Evolutionary conservation across 2,329 filamentous ascomycete genomes (phyloP), one percentile per base, ranked within the genome.

Genomic region (Daldinia eschscholtzii): DNA sequence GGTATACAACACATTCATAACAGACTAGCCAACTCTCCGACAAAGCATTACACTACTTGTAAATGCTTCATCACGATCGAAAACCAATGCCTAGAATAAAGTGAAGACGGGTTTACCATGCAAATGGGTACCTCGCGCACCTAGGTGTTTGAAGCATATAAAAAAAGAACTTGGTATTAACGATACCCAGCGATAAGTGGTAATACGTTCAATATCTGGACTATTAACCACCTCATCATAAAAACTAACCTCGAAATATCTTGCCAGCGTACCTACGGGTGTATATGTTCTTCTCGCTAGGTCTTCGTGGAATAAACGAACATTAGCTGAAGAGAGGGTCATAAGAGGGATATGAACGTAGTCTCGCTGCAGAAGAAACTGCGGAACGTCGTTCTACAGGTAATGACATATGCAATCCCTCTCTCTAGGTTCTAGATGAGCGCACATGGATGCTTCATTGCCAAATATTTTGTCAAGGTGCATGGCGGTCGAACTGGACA

Each of bases 381-480:
- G 50, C 30, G 6, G 18, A 9, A 18, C 9, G 1, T 13, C n/a
- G 10, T 4, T 7, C 6, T 10, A 55, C 20, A 23, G 20, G 20
- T 55, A 26, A n/a, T 1, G 10, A 55, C 52, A 20, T 12, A n/a
- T 1, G 35, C 52, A 39, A 13, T 7, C 12, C 26, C 12, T 6
- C 10, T 44, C 20, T 39, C 50, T 33, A 26, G n/a, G 15, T 23
- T 23, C 20, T 23, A 0, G 28, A 2, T 48, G 1, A 2, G 4
- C 12, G 1, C 9, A 39, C 15, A 18, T 68, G 18, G 61, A 68
- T 55, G 1, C 7, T 23, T 1, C 12, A 13, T 30, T 68, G 20
- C 23, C 20, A 6, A 44, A 55, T 28, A 12, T 61, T 2, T 13
- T 68, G 42, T 59, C 57, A 44, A 37, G 33, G 20, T 67, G 64